Evolutionary conservation across 768 basidiomycete genomes (phyloP).

Genomic region (Termitomyces sp.): DNA sequence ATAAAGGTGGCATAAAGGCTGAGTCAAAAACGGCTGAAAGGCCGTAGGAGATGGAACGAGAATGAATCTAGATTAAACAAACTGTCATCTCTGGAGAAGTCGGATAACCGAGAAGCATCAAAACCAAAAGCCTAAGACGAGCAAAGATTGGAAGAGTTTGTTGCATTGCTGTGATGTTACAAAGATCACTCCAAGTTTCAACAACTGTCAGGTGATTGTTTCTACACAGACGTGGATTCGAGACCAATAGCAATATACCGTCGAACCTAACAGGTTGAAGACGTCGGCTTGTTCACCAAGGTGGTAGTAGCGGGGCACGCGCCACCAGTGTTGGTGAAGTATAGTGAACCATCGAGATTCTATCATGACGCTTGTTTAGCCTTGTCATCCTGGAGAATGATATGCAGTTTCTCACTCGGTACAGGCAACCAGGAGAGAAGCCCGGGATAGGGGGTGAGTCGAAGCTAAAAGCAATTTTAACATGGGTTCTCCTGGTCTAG

Average conservation of each 20-base stretch:
- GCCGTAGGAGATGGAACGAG: too few relatives aligned
- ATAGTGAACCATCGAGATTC: conserved; percentile 7
- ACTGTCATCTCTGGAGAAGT: neutral
- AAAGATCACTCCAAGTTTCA: neutral
- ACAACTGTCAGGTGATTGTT: neutral
- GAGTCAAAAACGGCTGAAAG: too few relatives aligned
- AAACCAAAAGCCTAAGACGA: too few relatives aligned
- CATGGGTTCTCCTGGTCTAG: neutral
- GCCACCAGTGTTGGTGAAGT: conserved; percentile 12
- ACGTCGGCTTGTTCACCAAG: neutral
- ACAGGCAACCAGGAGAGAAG: conserved; percentile 5
- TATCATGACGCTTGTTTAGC: neutral
- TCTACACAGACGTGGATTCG: neutral
- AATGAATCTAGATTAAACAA: neutral
- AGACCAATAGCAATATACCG: neutral
- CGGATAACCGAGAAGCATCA: too few relatives aligned
- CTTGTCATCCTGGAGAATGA: neutral
- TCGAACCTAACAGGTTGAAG: neutral
- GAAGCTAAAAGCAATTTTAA: neutral
- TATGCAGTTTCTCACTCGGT: neutral
- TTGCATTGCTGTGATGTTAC: neutral
- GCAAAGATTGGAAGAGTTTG: neutral
- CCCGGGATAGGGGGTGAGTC: conserved; percentile 4
- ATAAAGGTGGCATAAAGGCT: too few relatives aligned
- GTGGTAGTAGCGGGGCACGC: conserved; percentile 8